Evolutionary conservation across 352 stramenopile species (phyloP).

Genomic region (Pythium rishiriense): DNA sequence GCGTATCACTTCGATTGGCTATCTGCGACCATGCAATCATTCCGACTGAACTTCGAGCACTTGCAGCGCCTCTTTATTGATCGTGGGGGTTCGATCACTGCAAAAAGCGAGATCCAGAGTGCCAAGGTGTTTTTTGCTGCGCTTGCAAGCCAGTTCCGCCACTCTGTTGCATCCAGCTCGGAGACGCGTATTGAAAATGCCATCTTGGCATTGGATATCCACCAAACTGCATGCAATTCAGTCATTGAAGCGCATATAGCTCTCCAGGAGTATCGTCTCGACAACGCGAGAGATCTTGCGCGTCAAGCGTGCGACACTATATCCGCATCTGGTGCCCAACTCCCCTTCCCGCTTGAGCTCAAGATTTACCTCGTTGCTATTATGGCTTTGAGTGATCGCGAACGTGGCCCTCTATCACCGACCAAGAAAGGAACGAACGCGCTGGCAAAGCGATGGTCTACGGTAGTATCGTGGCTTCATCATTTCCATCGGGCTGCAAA

Average conservation of each 20-base stretch:
- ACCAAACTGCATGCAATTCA: slow-evolving; percentile 6
- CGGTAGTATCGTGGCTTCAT: slow-evolving; percentile 44
- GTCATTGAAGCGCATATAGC: slow-evolving; percentile 12
- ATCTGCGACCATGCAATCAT: slow-evolving; percentile 55
- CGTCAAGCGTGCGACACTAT: slow-evolving; percentile 31
- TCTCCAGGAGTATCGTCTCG: slow-evolving; percentile 22
- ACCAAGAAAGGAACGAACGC: slow-evolving; percentile 16
- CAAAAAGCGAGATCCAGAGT: slow-evolving; percentile 27
- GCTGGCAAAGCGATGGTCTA: slow-evolving; percentile 30
- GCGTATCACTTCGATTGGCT: slow-evolving; percentile 41
- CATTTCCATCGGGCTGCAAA: slow-evolving; percentile 77
- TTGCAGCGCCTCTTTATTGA: slow-evolving; percentile 34
- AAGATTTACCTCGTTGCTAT: slow-evolving; percentile 51
- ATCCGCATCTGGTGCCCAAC: slow-evolving; percentile 39
- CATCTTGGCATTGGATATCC: slow-evolving; percentile 12
- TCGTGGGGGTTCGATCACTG: slow-evolving; percentile 14
- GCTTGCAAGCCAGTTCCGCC: slow-evolving; percentile 23
- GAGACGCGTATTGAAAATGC: slow-evolving; percentile 28
- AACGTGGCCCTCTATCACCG: slow-evolving; percentile 10
- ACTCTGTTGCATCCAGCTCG: slow-evolving; percentile 1
- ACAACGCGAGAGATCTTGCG: slow-evolving; percentile 16
- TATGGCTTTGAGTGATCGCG: slow-evolving; percentile 29
- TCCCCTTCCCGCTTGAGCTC: slow-evolving; percentile 64
- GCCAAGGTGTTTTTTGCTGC: slow-evolving; percentile 23
- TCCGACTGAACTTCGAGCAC: slow-evolving; percentile 50